Evolutionary conservation across 345 rosid genomes (phyloP), one percentile per base, ranked within the genome.

Genomic region (Hibiscus syriacus): DNA sequence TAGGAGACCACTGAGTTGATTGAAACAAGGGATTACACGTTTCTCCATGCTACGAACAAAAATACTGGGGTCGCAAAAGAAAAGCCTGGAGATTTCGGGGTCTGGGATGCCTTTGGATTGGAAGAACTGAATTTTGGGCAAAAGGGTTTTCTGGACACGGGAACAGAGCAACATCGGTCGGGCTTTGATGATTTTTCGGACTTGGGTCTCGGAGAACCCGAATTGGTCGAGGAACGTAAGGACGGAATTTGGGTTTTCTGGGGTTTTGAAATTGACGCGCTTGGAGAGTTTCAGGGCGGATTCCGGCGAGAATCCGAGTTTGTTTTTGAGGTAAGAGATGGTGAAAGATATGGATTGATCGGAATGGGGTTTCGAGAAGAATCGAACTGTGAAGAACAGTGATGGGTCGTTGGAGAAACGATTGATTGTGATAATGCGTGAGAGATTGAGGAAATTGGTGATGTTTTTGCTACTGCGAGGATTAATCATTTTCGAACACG

Each of bases 31-130:
- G 36, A 73, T 67, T 0, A 79, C 39, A 25, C 57, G 38, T 0
- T 67, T 66, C 11, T 66, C 14, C 49, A 82, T 65, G 64, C 81
- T 77, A 8, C 57, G 19, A 5, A 55, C 1, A 8, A 82, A 48
- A 8, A 79, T 8, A 0, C 13, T 39, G 19, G 86, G 77, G 67
- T 57, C 43, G 4, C n/a, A 16, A 5, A 66, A 58, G 17, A 80
- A 32, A 0, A 77, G 2, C 48, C 43, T 70, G 0, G 66, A 54
- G 1, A 75, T 22, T 0, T 72, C 76, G 6, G 45, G 5, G 9
- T 23, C 27, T 26, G 76, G 69, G 3, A 65, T 2, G 3, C 72
- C 72, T 30, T 16, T 41, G 3, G 61, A 27, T 30, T 6, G 61
- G 16, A 56, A 56, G 8, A 56, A 56, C 20, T 14, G 11, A 7